Evolutionary conservation across 371 early-diverging fungal genomes (phyloP).

Genomic region (Mucor saturninus): DNA sequence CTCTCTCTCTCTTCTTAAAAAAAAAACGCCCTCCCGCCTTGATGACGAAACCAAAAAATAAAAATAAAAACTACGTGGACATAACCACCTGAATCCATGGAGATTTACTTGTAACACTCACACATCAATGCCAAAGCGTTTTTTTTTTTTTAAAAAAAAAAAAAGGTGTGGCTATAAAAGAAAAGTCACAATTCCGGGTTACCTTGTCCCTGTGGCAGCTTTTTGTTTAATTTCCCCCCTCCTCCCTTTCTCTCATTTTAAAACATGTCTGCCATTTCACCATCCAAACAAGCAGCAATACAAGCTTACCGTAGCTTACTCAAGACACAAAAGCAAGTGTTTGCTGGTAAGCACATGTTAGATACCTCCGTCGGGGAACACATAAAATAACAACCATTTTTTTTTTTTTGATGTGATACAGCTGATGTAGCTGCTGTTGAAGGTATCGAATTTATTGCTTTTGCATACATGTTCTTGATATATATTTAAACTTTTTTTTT

Average conservation of each 20-base stretch:
- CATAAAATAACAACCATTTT: background rate
- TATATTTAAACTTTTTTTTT: background rate
- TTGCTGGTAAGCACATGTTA: slow-evolving; percentile 34
- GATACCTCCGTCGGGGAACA: background rate
- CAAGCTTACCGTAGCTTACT: slow-evolving; percentile 48
- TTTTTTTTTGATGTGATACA: slow-evolving; percentile 11
- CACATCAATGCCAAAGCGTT: too few relatives aligned
- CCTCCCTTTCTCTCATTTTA: background rate
- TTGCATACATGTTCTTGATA: background rate
- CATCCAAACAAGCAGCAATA: slow-evolving; percentile 46
- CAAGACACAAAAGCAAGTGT: slow-evolving; percentile 48
- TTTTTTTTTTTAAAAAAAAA: background rate
- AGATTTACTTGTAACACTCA: too few relatives aligned
- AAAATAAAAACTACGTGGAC: too few relatives aligned
- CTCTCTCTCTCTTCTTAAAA: too few relatives aligned
- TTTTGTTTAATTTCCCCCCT: background rate
- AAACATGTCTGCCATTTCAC: slow-evolving; percentile 11
- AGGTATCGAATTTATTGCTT: slow-evolving; percentile 22
- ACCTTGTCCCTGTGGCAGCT: background rate
- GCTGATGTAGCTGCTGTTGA: slow-evolving; percentile 42
- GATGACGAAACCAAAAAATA: too few relatives aligned
- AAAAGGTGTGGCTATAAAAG: background rate
- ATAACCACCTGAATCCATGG: too few relatives aligned
- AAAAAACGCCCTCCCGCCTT: too few relatives aligned
- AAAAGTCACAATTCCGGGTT: slow-evolving; percentile 7